Conservation (phyloP, 371 early-diverging fungal genomes). For the Entomophthora muscae region DNA sequence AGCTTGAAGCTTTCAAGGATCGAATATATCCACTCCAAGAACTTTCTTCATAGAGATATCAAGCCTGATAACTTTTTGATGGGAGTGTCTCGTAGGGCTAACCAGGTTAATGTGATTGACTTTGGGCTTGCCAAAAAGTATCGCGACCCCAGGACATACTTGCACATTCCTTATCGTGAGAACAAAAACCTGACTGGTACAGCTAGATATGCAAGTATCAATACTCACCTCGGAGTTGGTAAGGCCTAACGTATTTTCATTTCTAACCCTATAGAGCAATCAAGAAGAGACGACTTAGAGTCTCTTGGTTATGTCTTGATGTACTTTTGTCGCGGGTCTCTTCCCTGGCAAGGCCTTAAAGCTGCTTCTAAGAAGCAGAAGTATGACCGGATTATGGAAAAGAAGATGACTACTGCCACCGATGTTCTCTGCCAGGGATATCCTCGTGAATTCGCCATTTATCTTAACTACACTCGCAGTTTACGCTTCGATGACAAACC, state of each 20-base stretch:
- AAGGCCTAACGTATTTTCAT: slow-evolving; percentile 16
- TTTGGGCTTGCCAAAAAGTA: slow-evolving; percentile 98
- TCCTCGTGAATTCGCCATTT: slow-evolving; percentile 91
- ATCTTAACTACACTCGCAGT: slow-evolving; percentile 91
- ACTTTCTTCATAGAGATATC: slow-evolving; percentile 66
- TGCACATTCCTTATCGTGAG: slow-evolving; percentile 94
- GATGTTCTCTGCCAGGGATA: slow-evolving; percentile 91
- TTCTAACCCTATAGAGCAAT: slow-evolving; percentile 57
- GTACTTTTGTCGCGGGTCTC: slow-evolving; percentile 96
- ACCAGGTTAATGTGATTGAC: slow-evolving; percentile 97
- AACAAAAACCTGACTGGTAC: slow-evolving; percentile 99
- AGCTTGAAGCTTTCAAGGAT: slow-evolving; percentile 72
- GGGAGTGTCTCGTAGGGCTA: slow-evolving; percentile 86
- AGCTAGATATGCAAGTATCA: slow-evolving; percentile 97
- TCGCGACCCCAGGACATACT: slow-evolving; percentile 89
- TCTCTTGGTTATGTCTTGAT: slow-evolving; percentile 97
- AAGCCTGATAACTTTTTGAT: slow-evolving; percentile 99
- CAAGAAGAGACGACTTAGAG: slow-evolving; percentile 98
- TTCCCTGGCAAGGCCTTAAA: slow-evolving; percentile 99
- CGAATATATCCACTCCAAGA: slow-evolving; percentile 93
- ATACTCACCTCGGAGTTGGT: slow-evolving; percentile 96
- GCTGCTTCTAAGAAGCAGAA: slow-evolving; percentile 98
- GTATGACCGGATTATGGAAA: slow-evolving; percentile 98
- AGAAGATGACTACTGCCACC: slow-evolving; percentile 96
- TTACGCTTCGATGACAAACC: slow-evolving; percentile 98